Percentiles rank a stretch among this genome's conserved stretches.
Conservation (phyloP, 208 protist genomes). For the Angomonas deanei region DNA sequence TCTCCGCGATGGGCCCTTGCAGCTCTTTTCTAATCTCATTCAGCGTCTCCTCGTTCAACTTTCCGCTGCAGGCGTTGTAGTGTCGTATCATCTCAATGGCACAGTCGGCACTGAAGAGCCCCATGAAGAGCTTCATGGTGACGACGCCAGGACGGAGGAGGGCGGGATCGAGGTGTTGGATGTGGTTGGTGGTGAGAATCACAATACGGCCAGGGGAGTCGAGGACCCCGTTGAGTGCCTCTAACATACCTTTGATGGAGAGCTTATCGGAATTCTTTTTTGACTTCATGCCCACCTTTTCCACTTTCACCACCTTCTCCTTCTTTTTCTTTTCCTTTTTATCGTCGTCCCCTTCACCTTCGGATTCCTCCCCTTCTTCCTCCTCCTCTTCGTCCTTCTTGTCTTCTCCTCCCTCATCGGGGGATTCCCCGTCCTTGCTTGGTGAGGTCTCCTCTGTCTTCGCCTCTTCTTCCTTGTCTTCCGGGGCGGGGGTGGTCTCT, state of each 20-base stretch:
- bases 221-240: conserved; percentile 91
- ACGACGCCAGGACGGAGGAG: conserved; percentile 85
- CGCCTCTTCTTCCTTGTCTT: conserved; percentile 4
- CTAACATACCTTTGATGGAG: conserved; percentile 89
- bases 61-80: conserved; percentile 36
- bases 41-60: conserved; percentile 4
- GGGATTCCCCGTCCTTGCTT: not conserved
- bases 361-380: not conserved
- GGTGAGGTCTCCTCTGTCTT: not conserved
- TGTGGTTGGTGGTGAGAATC: conserved; percentile 94
- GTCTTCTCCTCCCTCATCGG: conserved; percentile 1
- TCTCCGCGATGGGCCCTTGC: not conserved
- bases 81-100: conserved; percentile 73
- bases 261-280: conserved; percentile 19
- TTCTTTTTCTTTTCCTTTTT: conserved; percentile 10
- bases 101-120: conserved; percentile 60
- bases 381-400: not conserved
- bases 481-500: not conserved
- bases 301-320: not conserved
- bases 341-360: not conserved
- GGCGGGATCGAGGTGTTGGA: conserved; percentile 81
- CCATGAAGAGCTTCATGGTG: conserved; percentile 88
- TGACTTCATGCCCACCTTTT: not conserved
- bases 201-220: conserved; percentile 86
- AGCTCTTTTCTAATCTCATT: conserved; percentile 6